Conservation (phyloP, 768 basidiomycete genomes). For the Termitomyces titanicus region DNA sequence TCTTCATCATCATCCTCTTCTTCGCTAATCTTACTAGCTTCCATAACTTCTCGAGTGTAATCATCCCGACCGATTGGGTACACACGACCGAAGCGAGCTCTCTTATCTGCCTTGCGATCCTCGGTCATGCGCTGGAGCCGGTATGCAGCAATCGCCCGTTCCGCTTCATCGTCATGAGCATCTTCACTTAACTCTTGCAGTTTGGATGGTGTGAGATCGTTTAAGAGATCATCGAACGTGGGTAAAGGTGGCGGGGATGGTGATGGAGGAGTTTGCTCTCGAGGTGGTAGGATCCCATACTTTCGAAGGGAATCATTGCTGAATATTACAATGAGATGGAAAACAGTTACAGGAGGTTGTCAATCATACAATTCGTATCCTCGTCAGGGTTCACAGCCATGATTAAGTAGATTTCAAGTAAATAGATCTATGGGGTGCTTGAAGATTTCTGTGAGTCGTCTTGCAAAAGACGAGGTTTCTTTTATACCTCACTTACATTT, state of each 20-base stretch:
- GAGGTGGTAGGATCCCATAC: slow-evolving; percentile 85
- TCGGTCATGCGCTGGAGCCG: slow-evolving; percentile 63
- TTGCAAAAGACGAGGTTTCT: background rate
- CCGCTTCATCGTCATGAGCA: slow-evolving; percentile 69
- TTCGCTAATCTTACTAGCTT: slow-evolving; percentile 74
- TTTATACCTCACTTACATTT: background rate
- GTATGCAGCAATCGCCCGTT: slow-evolving; percentile 67
- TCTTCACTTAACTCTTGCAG: slow-evolving; percentile 72
- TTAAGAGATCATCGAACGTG: slow-evolving; percentile 62
- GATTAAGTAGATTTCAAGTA: background rate
- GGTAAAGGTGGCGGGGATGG: slow-evolving; percentile 85
- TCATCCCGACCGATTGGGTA: slow-evolving; percentile 91
- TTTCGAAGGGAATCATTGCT: slow-evolving; percentile 95
- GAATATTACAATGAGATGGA: slow-evolving; percentile 8
- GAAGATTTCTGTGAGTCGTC: background rate
- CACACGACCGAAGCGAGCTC: slow-evolving; percentile 76
- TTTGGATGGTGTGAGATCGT: slow-evolving; percentile 58
- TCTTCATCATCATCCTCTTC: slow-evolving; percentile 62
- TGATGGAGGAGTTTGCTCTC: slow-evolving; percentile 59
- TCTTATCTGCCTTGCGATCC: slow-evolving; percentile 51
- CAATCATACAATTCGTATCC: slow-evolving; percentile 94
- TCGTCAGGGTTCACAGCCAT: slow-evolving; percentile 82
- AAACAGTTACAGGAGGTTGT: background rate
- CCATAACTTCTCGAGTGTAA: slow-evolving; percentile 93
- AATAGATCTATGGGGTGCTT: background rate